A percentile compares a stretch with the other conserved stretches of the same genome.
These are phyloP conservation scores for Suillus luteus DNA, from an alignment of 768 basidiomycete genomes.

Conservation along the genomic window DNA sequence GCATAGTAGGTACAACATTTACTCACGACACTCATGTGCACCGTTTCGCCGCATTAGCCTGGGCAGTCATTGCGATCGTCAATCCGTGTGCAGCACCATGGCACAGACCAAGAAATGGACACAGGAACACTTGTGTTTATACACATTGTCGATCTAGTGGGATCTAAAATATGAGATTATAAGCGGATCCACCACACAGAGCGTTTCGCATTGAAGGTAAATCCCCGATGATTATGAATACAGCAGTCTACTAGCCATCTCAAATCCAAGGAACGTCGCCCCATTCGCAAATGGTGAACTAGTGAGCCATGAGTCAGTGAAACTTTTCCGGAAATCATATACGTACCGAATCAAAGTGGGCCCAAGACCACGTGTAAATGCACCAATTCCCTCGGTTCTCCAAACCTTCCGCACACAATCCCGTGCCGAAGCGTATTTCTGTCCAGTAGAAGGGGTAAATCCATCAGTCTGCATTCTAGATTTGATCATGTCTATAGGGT, in stretches of 20 bases:
- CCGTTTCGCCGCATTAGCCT: neutral
- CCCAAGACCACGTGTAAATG: slow-evolving; percentile 88
- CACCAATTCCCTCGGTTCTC: slow-evolving; percentile 78
- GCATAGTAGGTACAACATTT: neutral
- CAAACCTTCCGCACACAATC: slow-evolving; percentile 85
- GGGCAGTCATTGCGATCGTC: no score
- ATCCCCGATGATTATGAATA: slow-evolving; percentile 35
- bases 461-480: slow-evolving; percentile 96
- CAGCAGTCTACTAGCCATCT: slow-evolving; percentile 80
- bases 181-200: neutral
- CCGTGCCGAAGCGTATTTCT: slow-evolving; percentile 80
- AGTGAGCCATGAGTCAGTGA: slow-evolving; percentile 15
- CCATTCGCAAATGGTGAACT: slow-evolving; percentile 97
- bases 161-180: neutral
- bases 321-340: slow-evolving; percentile 11
- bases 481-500: slow-evolving; percentile 96
- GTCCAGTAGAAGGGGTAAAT: slow-evolving; percentile 70
- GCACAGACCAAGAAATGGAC: neutral
- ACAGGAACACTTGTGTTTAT: neutral
- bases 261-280: slow-evolving; percentile 94
- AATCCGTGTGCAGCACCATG: neutral
- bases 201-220: neutral
- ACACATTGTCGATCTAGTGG: neutral
- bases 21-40: neutral
- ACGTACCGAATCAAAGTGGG: slow-evolving; percentile 89